Base-by-base conservation (phyloP, 306 rosid genomes). In the Dalbergia cochinchinensis region DNA sequence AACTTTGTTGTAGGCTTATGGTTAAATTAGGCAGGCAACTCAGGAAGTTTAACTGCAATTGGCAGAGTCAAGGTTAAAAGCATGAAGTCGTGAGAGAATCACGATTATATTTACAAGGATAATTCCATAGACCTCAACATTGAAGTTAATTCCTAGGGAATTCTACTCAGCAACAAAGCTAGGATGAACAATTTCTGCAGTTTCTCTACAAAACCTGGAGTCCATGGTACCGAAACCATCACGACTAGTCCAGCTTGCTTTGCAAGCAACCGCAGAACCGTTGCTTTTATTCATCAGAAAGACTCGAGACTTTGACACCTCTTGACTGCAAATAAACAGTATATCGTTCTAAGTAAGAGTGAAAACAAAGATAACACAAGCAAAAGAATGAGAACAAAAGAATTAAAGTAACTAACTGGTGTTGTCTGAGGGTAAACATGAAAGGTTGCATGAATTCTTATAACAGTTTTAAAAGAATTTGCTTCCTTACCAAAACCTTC, bases 181-280 rank as follows among this genome's bases (percentile, higher is more conserved):
- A 20, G 1, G 22, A 20, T 61, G 48, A 64, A 83, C 67, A 73
- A 37, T 69, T 75, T 71, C 83, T 67, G 80, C 66, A 67, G 83
- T 68, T 80, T 74, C 78, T 73, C 83, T 34, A 63, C 50, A 55
- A 51, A 69, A 60, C 42, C 70, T 68, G 69, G 55, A 75, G 68
- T 81, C 45, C 69, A 64, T 81, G 87, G 90, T 82, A 82, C 68
- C 84, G 34, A 80, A 84, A 82, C 84, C 90, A 86, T 86, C 57
- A 71, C 64, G 31, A 78, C 77, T 16, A 80, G 80, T 54, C 57
- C 55, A 59, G 77, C 69, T 65, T 70, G 76, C 74, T 65, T 65
- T 70, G 76, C 74, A 76, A 81, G 83, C 71, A 65, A 66, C 64
- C 58, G 51, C 73, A 53, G 73, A 65, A 60, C 60, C 53, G 59